These are phyloP conservation scores for Hordeum marinum DNA, from an alignment of 176 grass and related monocot genomes.

Conservation along the genomic window DNA sequence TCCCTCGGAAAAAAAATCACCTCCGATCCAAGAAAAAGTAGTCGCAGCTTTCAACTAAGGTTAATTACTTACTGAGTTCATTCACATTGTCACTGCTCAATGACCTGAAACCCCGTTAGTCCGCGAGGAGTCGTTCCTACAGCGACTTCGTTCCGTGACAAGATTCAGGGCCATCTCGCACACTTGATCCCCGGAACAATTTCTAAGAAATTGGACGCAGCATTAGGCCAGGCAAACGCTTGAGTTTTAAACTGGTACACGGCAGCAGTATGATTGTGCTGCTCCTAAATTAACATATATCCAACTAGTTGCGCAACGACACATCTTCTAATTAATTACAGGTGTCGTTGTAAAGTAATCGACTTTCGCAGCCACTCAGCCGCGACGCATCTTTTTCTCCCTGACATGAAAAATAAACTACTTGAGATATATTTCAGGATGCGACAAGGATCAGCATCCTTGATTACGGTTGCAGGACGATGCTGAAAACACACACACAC, in stretches of 20 bases:
- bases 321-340: not conserved
- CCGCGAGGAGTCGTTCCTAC: too few species aligned
- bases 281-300: not conserved
- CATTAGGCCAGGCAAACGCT: not conserved
- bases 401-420: not conserved
- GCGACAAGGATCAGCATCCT: not conserved
- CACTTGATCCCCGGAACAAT: not conserved
- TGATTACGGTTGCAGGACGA: constrained; percentile 3
- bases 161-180: too few species aligned
- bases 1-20: too few species aligned
- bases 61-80: too few species aligned
- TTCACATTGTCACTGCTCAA: too few species aligned
- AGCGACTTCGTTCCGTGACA: too few species aligned
- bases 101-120: too few species aligned
- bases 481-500: not conserved
- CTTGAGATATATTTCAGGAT: not conserved
- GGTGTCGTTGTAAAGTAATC: not conserved
- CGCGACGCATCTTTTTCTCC: not conserved
- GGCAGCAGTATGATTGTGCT: not conserved
- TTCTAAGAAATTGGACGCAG: not conserved
- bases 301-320: constrained; percentile 14
- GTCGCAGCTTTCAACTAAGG: too few species aligned
- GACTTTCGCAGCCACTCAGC: not conserved
- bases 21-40: too few species aligned
- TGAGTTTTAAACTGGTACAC: not conserved